Conservation (phyloP, 371 early-diverging fungal genomes). For the Gilbertella persicaria region DNA sequence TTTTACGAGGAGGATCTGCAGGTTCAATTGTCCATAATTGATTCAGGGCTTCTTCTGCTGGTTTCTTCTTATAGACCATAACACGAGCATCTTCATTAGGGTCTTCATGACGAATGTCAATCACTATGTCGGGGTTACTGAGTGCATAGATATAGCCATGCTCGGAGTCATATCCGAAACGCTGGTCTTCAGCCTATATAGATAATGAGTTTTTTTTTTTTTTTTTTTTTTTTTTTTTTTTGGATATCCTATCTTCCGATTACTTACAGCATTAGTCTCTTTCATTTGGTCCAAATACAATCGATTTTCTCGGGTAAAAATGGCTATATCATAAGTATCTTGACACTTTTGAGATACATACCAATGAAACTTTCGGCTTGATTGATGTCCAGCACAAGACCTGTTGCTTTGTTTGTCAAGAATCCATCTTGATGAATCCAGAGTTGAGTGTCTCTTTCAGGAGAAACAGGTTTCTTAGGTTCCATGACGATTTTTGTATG, state of each 20-base stretch:
- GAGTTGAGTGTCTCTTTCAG: constrained; percentile 42
- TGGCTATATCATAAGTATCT: constrained; percentile 20
- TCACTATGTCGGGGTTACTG: constrained; percentile 22
- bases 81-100: constrained; percentile 24
- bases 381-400: constrained; percentile 41
- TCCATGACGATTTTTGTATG: constrained; percentile 38
- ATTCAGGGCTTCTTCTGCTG: constrained; percentile 22
- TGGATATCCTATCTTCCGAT: no score
- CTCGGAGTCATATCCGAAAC: constrained; percentile 33
- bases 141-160: constrained; percentile 31
- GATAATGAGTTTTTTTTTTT: constrained; percentile 1
- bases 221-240: not conserved
- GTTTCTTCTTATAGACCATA: constrained; percentile 27
- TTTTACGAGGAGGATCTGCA: constrained; percentile 26
- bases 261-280: constrained; percentile 34
- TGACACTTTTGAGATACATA: constrained; percentile 8
- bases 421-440: constrained; percentile 50
- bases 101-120: constrained; percentile 29
- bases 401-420: constrained; percentile 43
- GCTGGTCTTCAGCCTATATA: constrained; percentile 28
- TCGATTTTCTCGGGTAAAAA: constrained; percentile 41
- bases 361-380: constrained; percentile 39
- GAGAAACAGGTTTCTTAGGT: constrained; percentile 29
- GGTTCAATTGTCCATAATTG: constrained; percentile 30
- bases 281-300: constrained; percentile 46